Conservation (phyloP, 768 basidiomycete species). For the Rhizopogon roseolus region DNA sequence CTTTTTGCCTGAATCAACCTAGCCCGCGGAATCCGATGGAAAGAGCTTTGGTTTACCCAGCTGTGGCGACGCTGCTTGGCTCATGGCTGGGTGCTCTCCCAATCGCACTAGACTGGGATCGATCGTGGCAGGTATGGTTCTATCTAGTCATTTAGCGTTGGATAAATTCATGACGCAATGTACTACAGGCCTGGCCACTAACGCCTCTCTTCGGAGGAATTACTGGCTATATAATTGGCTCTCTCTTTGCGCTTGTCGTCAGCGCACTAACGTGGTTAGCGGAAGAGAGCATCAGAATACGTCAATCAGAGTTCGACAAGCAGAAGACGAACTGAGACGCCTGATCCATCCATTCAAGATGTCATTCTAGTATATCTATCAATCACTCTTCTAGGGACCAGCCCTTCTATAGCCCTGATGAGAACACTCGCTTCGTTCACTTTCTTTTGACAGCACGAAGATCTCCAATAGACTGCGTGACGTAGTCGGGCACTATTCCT, state of each 20-base stretch:
- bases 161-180: not conserved
- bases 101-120: constrained; percentile 93
- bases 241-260: constrained; percentile 47
- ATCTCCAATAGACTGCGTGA: constrained; percentile 80
- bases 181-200: constrained; percentile 71
- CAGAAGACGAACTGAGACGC: constrained; percentile 15
- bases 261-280: constrained; percentile 36
- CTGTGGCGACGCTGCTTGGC: constrained; percentile 65
- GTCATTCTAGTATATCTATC: not conserved
- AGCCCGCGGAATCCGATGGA: constrained; percentile 67
- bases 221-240: constrained; percentile 59
- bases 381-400: not conserved
- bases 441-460: constrained; percentile 39
- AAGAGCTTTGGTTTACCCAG: constrained; percentile 74
- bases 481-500: constrained; percentile 72
- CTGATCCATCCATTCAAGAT: not conserved
- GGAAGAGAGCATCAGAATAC: constrained; percentile 29
- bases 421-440: constrained; percentile 10
- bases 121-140: constrained; percentile 86
- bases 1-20: constrained; percentile 1
- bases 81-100: constrained; percentile 81
- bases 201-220: constrained; percentile 72
- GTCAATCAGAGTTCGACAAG: constrained; percentile 11
- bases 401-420: not conserved
- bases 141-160: not conserved